Evolutionary conservation across 495 filamentous ascomycete species (phyloP).

Genomic region (Penicillium silybi): DNA sequence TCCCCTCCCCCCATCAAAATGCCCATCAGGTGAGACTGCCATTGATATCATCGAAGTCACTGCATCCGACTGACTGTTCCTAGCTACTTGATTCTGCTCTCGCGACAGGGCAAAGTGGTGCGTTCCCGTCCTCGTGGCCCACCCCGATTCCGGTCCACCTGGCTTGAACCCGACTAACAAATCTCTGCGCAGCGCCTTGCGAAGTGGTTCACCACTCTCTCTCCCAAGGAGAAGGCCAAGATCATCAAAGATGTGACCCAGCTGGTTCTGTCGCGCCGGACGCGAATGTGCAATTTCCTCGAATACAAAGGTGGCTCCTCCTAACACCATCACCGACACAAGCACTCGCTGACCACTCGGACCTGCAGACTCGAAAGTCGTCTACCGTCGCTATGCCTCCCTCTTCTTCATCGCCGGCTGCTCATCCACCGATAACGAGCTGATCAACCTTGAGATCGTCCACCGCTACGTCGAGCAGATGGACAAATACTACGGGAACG

Average conservation of each 20-base stretch:
- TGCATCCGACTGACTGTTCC: conserved; percentile 28
- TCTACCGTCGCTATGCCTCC: conserved; percentile 97
- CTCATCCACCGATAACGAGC: conserved; percentile 89
- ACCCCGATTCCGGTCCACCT: conserved; percentile 28
- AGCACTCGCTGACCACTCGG: conserved; percentile 9
- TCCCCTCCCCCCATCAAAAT: conserved; percentile 33
- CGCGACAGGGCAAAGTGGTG: conserved; percentile 98
- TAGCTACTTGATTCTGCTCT: conserved; percentile 96
- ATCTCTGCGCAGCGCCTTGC: conserved; percentile 71
- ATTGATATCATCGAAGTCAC: not conserved
- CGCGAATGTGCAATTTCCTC: conserved; percentile 99
- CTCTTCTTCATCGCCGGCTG: conserved; percentile 99
- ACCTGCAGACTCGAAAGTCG: conserved; percentile 82
- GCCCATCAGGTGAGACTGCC: conserved; percentile 56
- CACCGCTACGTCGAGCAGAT: conserved; percentile 99
- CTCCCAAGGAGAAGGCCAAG: conserved; percentile 98
- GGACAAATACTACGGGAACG: conserved; percentile 99
- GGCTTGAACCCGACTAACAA: conserved; percentile 27
- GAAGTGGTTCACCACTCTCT: conserved; percentile 99
- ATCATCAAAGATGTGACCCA: conserved; percentile 99
- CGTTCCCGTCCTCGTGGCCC: conserved; percentile 44
- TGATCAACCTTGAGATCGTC: conserved; percentile 97
- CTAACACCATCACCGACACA: conserved; percentile 4
- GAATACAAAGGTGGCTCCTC: conserved; percentile 84
- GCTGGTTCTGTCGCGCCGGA: conserved; percentile 89